Evolutionary conservation across 2,329 filamentous ascomycete species (phyloP), one percentile per base, ranked within the genome.

Genomic region (Tolypocladium endophyticum): DNA sequence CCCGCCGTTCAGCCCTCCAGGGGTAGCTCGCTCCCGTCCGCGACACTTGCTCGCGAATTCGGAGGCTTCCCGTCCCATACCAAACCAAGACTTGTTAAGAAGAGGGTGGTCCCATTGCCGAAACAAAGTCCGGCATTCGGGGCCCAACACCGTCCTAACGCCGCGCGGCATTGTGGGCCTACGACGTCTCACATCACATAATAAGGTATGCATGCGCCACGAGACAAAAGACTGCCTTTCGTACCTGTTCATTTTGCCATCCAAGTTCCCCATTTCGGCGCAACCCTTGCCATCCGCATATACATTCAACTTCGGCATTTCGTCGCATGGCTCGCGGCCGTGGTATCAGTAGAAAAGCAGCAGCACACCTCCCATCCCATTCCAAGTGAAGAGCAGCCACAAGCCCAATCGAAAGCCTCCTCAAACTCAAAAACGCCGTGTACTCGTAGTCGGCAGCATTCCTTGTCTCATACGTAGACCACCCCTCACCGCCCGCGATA

Each of bases 401-500:
- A 5, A 18, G 12, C 28, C 23, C 38, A 18, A 20, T 16, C 43
- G 2, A 12, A 12, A 6, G 25, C 14, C 23, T 18, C 45, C 12
- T 28, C 45, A 14, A 25, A 25, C 25, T 33, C 28, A 11, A 52
- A 52, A 52, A 52, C 28, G 47, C 47, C 47, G 28, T 5, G 47
- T 52, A 16, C 47, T 47, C 2, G 47, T 52, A 16, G 16, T 30
- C 47, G 3, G 8, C 20, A 12, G 47, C 47, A 52, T 20, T 20
- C 47, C 47, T 55, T 16, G 2, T 38, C 14, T 11, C 2, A 8
- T 9, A 25, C 30, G 33, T 14, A 4, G 12, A 25, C 20, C 14
- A 25, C 20, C 35, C 25, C 8, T 57, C 38, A 57, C 28, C 55
- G 8, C 38, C 55, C 76, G 60, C 78, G 80, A 66, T 87, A 90